These are phyloP conservation scores for Juglanconis oblonga DNA, from an alignment of 2,329 filamentous ascomycete species.

Conservation along the genomic window DNA sequence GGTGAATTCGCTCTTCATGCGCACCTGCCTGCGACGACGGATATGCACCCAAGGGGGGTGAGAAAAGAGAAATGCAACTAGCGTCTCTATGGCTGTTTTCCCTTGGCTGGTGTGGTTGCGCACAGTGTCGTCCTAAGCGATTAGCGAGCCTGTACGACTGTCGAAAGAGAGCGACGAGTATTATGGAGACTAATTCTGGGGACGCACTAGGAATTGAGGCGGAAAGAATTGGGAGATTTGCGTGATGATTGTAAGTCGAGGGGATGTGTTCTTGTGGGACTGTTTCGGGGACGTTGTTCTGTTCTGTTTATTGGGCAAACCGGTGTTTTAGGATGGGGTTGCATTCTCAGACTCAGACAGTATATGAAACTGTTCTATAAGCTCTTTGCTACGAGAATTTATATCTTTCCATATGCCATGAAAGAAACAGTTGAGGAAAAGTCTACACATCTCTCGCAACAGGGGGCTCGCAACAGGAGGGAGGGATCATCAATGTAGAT, in stretches of 20 bases:
- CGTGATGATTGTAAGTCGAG: neutral
- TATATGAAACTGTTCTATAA: no score
- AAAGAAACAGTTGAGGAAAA: no score
- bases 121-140: slow-evolving; percentile 12
- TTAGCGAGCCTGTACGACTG: slow-evolving; percentile 7
- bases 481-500: no score
- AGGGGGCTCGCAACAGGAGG: no score
- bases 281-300: neutral
- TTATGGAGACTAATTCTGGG: slow-evolving; percentile 15
- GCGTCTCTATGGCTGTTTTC: neutral
- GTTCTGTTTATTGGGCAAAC: neutral
- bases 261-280: neutral
- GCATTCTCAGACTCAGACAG: no score
- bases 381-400: no score
- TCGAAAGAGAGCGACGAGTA: neutral
- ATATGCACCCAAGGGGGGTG: neutral
- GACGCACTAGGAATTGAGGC: slow-evolving; percentile 18
- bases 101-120: slow-evolving; percentile 4
- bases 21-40: neutral
- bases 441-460: no score
- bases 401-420: no score
- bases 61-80: slow-evolving; percentile 2
- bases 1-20: neutral
- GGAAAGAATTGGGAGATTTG: neutral
- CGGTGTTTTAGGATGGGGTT: no score